These are phyloP conservation scores for Aspergillus biplanus DNA, from an alignment of 495 filamentous ascomycete genomes.

Conservation along the genomic window DNA sequence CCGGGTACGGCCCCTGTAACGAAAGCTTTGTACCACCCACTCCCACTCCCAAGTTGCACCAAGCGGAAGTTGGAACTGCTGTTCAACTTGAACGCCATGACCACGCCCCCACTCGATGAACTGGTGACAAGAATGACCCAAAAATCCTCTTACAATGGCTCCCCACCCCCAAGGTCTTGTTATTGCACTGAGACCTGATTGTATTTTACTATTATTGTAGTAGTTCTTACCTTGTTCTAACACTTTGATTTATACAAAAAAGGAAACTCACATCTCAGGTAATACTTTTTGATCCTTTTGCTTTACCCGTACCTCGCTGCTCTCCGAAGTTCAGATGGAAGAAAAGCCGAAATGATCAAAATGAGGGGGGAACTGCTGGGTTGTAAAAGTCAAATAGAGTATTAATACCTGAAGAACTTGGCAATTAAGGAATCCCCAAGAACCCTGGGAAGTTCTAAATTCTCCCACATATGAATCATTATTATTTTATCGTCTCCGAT, in stretches of 20 bases:
- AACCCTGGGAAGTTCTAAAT: neutral
- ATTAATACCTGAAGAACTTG: slow-evolving; percentile 26
- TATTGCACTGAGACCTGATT: no score
- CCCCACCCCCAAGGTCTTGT: no score
- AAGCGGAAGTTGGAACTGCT: neutral
- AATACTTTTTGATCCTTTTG: neutral
- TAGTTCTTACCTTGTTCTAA: no score
- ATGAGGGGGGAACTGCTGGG: neutral
- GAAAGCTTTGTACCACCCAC: slow-evolving; percentile 14
- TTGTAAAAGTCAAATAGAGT: slow-evolving; percentile 15
- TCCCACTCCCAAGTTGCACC: slow-evolving; percentile 5
- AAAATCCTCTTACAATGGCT: slow-evolving; percentile 3
- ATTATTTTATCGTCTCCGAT: neutral
- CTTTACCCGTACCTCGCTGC: neutral
- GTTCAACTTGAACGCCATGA: slow-evolving; percentile 19
- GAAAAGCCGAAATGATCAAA: slow-evolving; percentile 1
- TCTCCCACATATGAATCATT: neutral
- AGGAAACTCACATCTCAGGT: no score
- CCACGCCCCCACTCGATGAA: slow-evolving; percentile 24
- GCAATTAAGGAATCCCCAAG: neutral
- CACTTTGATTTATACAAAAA: no score
- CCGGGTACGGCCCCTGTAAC: slow-evolving; percentile 19
- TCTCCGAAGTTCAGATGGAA: neutral
- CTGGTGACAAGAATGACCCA: slow-evolving; percentile 23
- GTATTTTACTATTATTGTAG: no score